A percentile compares a stretch with the other conserved stretches of the same genome.
These are phyloP conservation scores for Irpex sp. DNA, from an alignment of 1,284 basidiomycete species.

Conservation along the genomic window DNA sequence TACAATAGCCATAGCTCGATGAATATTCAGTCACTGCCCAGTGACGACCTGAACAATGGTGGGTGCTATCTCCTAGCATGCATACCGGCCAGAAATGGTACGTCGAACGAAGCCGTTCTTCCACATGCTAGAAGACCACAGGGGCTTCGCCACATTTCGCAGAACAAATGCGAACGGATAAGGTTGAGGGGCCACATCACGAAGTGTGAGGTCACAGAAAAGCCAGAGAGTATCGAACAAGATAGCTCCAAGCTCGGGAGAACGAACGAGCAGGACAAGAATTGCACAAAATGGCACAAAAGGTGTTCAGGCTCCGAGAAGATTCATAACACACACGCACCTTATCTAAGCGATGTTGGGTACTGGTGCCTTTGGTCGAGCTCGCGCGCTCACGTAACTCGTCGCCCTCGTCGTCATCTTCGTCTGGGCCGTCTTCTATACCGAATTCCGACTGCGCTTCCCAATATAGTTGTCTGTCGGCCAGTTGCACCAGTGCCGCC, in stretches of 20 bases:
- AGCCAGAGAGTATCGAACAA: background rate
- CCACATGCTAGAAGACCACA: background rate
- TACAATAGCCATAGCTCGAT: background rate
- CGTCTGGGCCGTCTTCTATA: constrained; percentile 1
- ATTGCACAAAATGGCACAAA: too few species aligned
- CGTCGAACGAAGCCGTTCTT: background rate
- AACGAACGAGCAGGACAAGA: background rate
- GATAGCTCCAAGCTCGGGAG: background rate
- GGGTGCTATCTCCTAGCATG: background rate
- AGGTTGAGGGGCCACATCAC: background rate
- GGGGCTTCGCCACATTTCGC: background rate
- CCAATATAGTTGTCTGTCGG: constrained; percentile 7
- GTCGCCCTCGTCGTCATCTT: constrained; percentile 12
- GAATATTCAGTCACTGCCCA: background rate
- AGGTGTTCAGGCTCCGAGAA: too few species aligned
- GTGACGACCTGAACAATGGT: background rate
- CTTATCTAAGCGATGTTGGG: constrained; percentile 2
- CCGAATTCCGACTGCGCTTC: background rate
- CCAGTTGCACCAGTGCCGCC: constrained; percentile 7
- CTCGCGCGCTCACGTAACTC: background rate
- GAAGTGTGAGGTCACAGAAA: background rate
- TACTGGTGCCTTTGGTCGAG: background rate
- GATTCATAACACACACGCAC: background rate
- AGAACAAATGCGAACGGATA: background rate
- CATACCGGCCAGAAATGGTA: background rate